Evolutionary conservation across 352 stramenopile genomes (phyloP).

Genomic region (Phytophthora europaea): DNA sequence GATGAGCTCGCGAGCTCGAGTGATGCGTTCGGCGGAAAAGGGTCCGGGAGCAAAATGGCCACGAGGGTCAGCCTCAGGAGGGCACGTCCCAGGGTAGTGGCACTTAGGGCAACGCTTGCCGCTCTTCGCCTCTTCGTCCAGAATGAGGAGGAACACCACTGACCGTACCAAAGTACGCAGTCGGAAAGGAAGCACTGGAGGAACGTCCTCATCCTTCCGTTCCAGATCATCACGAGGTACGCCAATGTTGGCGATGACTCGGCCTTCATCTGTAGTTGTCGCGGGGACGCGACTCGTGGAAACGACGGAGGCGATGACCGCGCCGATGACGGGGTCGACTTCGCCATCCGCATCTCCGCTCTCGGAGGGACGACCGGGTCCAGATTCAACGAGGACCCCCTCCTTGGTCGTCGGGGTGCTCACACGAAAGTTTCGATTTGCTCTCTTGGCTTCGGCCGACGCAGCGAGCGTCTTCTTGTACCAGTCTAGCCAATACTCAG

Average conservation of each 20-base stretch:
- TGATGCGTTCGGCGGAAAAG: neutral
- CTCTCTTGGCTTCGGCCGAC: neutral
- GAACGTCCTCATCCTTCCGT: neutral
- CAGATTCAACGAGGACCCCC: neutral
- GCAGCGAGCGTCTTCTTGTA: neutral
- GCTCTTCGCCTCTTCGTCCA: neutral
- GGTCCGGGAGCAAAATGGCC: neutral
- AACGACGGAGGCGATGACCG: neutral
- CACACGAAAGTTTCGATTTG: neutral
- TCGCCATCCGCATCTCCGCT: neutral
- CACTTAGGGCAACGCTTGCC: neutral
- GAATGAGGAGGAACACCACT: neutral
- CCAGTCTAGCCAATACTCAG: neutral
- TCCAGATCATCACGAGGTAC: neutral
- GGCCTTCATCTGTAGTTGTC: neutral
- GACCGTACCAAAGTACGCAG: neutral
- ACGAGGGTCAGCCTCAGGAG: neutral
- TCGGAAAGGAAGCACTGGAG: too few relatives aligned
- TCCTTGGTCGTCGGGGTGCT: neutral
- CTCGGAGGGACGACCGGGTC: neutral
- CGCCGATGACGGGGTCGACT: neutral
- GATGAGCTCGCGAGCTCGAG: neutral
- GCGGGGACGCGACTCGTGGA: neutral
- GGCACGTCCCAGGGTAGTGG: neutral
- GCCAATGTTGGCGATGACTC: neutral